Conservation (phyloP, 768 basidiomycete genomes). For the Termitomyces bulborhizus region DNA sequence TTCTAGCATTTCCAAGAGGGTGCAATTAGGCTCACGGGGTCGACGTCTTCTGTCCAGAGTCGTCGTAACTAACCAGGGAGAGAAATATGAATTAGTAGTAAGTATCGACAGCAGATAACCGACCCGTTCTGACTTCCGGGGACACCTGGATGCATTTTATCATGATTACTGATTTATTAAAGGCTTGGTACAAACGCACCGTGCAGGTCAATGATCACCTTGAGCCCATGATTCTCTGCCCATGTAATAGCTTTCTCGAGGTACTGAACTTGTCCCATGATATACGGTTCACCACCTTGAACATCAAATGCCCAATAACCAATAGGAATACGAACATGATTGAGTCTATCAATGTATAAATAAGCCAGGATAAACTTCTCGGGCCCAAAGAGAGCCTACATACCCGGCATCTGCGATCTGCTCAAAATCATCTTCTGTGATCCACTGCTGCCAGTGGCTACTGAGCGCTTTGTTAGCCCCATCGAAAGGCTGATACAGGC, state of each 20-base stretch:
- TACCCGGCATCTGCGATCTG: constrained; percentile 73
- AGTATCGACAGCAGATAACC: neutral
- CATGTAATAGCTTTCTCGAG: constrained; percentile 60
- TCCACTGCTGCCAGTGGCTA: constrained; percentile 67
- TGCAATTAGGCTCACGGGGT: constrained; percentile 38
- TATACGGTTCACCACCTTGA: constrained; percentile 58
- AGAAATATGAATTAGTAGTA: neutral
- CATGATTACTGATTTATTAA: too few relatives aligned
- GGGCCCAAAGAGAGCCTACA: neutral
- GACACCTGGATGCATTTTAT: constrained; percentile 33
- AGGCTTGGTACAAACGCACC: constrained; percentile 22
- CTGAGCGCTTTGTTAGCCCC: constrained; percentile 43
- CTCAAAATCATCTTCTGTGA: constrained; percentile 74
- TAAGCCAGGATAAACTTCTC: neutral
- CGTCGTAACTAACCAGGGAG: constrained; percentile 54
- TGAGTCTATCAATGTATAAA: constrained; percentile 40
- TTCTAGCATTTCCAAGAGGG: neutral
- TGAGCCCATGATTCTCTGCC: constrained; percentile 65
- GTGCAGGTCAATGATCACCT: constrained; percentile 77
- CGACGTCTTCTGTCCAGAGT: constrained; percentile 61
- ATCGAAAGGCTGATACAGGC: constrained; percentile 46
- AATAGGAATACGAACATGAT: constrained; percentile 79
- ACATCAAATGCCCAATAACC: constrained; percentile 90
- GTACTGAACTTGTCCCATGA: constrained; percentile 69
- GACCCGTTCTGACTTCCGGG: constrained; percentile 87